Evolutionary conservation across 768 basidiomycete species (phyloP).

Genomic region (Coprinopsis strossmayeri): DNA sequence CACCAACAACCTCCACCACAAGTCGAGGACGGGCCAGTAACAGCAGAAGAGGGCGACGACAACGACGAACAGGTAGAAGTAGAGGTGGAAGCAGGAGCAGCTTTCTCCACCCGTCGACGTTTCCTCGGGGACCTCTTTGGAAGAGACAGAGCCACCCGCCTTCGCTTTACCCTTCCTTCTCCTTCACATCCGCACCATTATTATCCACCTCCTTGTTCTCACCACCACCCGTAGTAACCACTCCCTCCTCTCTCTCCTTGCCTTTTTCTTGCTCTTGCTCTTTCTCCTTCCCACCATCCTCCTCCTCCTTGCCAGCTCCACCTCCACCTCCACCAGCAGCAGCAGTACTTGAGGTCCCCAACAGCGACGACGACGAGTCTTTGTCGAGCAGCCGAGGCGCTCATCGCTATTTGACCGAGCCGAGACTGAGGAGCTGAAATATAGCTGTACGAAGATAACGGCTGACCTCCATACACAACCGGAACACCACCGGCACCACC

Average conservation of each 20-base stretch:
- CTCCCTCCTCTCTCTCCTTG: conserved; percentile 11
- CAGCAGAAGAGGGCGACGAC: neutral
- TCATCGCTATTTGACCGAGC: too few species aligned
- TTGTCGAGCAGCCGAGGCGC: neutral
- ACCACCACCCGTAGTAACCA: neutral
- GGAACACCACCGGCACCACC: neutral
- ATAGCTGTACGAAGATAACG: neutral
- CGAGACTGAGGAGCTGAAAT: too few species aligned
- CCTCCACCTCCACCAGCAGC: neutral
- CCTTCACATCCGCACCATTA: conserved; percentile 14
- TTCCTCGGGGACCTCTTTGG: conserved; percentile 1
- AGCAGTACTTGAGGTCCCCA: neutral
- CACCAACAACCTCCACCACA: neutral
- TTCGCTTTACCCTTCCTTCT: conserved; percentile 16
- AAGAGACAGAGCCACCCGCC: neutral
- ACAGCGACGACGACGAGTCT: too few species aligned
- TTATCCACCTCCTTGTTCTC: conserved; percentile 8
- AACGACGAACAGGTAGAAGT: neutral
- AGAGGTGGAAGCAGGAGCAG: neutral
- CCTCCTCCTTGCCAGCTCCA: conserved; percentile 7
- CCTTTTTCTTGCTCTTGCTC: conserved; percentile 12
- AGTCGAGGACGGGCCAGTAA: neutral
- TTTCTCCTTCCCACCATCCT: neutral
- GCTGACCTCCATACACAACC: conserved; percentile 1
- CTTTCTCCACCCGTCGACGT: neutral